Evolutionary conservation across 768 basidiomycete genomes (phyloP).

Genomic region (Lentinula detonsa): DNA sequence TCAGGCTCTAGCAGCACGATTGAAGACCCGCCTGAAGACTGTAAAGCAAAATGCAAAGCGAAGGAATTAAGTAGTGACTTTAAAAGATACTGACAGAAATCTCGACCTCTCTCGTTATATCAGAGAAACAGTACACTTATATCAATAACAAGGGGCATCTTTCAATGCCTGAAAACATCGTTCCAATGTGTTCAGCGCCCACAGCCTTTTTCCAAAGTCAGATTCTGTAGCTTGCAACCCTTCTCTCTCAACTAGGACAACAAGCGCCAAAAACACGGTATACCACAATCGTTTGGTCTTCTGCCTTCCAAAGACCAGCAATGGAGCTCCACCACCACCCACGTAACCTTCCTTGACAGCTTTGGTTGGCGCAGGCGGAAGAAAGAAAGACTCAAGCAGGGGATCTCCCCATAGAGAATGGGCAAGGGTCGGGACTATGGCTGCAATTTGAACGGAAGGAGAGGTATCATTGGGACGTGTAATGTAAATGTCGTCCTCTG

Average conservation of each 20-base stretch:
- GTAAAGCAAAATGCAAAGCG: too few species aligned
- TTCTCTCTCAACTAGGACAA: constrained; percentile 39
- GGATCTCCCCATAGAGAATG: constrained; percentile 76
- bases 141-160: constrained; percentile 21
- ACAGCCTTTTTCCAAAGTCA: constrained; percentile 21
- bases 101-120: too few species aligned
- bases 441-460: constrained; percentile 26
- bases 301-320: constrained; percentile 58
- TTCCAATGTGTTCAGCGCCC: constrained; percentile 37
- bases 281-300: constrained; percentile 78
- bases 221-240: constrained; percentile 8
- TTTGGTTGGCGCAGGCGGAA: constrained; percentile 25
- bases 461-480: constrained; percentile 22
- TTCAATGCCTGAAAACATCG: constrained; percentile 35
- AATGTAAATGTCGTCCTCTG: constrained; percentile 53
- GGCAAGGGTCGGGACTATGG: constrained; percentile 43
- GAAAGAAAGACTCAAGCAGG: constrained; percentile 61
- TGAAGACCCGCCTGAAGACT: too few species aligned
- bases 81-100: too few species aligned
- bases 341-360: constrained; percentile 60
- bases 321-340: constrained; percentile 36
- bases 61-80: too few species aligned
- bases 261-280: constrained; percentile 55
- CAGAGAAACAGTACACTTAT: too few species aligned
- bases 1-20: too few species aligned